These are phyloP conservation scores for Spizellomyces sp. DNA, from an alignment of 192 early-diverging fungal species.

Conservation along the genomic window DNA sequence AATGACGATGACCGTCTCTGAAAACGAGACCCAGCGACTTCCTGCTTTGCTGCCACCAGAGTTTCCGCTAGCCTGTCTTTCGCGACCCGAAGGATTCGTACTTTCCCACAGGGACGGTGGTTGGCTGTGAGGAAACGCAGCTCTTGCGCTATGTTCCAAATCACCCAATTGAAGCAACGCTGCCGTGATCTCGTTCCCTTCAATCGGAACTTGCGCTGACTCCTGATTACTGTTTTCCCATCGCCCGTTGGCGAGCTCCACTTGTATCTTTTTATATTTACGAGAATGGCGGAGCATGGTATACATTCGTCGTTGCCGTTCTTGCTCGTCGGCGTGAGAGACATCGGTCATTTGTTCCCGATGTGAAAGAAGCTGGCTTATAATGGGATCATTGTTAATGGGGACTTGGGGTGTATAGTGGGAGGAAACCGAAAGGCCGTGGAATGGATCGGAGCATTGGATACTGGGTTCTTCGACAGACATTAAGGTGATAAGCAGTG, in stretches of 20 bases:
- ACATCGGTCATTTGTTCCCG: neutral
- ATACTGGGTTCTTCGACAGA: too few species aligned
- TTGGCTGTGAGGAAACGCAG: too few species aligned
- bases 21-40: neutral
- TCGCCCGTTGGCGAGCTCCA: neutral
- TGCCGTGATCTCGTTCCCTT: neutral
- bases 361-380: neutral
- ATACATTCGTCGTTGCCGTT: neutral
- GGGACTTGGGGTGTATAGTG: too few species aligned
- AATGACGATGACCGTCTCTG: neutral
- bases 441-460: too few species aligned
- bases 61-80: neutral
- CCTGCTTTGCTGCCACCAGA: neutral
- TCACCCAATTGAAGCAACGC: too few species aligned
- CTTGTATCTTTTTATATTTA: conserved; percentile 2
- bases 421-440: too few species aligned
- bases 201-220: neutral
- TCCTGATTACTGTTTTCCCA: neutral
- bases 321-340: neutral
- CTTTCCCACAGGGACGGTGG: too few species aligned
- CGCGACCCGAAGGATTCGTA: too few species aligned
- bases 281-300: neutral
- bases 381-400: neutral
- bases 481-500: too few species aligned
- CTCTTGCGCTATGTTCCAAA: too few species aligned